Conservation (phyloP, 768 basidiomycete genomes). For the Russula compacta region DNA sequence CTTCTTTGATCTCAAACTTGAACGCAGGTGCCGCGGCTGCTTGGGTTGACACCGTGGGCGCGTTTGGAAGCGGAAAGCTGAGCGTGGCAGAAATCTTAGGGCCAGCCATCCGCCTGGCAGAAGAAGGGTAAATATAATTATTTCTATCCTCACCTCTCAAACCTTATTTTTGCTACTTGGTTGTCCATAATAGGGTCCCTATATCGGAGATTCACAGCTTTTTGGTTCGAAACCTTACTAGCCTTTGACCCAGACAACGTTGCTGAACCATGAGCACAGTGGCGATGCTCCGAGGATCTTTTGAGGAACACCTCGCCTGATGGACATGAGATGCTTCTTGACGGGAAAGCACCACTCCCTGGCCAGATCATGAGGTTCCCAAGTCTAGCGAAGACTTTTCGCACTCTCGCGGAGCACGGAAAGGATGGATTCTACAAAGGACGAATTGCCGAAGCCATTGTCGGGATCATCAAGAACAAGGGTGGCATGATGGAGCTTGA, state of each 20-base stretch:
- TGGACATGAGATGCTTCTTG: slow-evolving; percentile 75
- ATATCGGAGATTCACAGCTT: slow-evolving; percentile 74
- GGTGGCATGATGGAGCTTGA: slow-evolving; percentile 92
- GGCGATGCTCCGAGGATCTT: slow-evolving; percentile 53
- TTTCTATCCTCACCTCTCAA: not conserved
- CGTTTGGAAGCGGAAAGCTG: slow-evolving; percentile 70
- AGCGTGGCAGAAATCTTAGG: slow-evolving; percentile 62
- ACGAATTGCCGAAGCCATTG: slow-evolving; percentile 78
- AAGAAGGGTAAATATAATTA: slow-evolving; percentile 56
- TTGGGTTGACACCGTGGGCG: slow-evolving; percentile 84
- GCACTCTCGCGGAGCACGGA: slow-evolving; percentile 67
- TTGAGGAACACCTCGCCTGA: slow-evolving; percentile 82
- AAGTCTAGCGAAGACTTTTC: slow-evolving; percentile 77
- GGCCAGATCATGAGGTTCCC: slow-evolving; percentile 81
- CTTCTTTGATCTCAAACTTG: slow-evolving; percentile 8
- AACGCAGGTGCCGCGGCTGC: slow-evolving; percentile 81
- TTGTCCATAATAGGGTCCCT: slow-evolving; percentile 51
- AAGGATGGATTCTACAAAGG: slow-evolving; percentile 95
- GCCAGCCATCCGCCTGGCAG: slow-evolving; percentile 87
- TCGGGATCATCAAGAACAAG: slow-evolving; percentile 72
- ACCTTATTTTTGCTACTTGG: not conserved
- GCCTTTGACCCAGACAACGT: slow-evolving; percentile 3
- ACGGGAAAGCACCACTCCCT: slow-evolving; percentile 74
- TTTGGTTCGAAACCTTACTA: slow-evolving; percentile 33
- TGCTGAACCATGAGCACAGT: slow-evolving; percentile 28